A percentile compares a stretch with the other conserved stretches of the same genome.
phyloP scores from a whole-genome alignment of 2,329 filamentous ascomycete species.

The Fusarium sp. region DNA sequence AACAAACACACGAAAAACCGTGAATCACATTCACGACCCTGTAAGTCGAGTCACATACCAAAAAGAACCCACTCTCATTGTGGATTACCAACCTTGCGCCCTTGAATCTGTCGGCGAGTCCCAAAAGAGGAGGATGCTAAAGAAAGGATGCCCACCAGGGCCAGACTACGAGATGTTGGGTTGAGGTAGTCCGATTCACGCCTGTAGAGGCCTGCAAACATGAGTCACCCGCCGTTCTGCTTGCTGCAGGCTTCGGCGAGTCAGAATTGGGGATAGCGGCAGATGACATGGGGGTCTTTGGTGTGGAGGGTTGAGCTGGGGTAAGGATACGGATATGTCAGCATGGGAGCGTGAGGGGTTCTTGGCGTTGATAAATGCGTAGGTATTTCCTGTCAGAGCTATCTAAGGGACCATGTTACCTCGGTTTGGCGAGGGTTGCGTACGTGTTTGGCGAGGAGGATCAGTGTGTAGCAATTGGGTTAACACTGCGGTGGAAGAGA shows the following conservation, averaged over 20 bases:
- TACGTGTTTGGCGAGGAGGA: background rate
- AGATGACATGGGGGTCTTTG: background rate
- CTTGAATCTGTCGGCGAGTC: background rate
- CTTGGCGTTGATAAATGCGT: background rate
- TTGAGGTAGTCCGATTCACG: background rate
- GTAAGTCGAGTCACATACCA: conserved; percentile 9
- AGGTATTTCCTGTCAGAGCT: background rate
- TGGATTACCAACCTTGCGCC: conserved; percentile 2
- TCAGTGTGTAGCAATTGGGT: background rate
- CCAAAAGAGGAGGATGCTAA: background rate
- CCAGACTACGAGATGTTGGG: background rate
- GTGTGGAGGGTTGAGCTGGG: background rate
- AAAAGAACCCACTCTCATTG: background rate
- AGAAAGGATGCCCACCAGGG: background rate
- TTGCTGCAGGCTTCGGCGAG: conserved; percentile 25
- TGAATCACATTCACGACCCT: background rate
- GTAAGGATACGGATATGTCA: background rate
- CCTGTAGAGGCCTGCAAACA: conserved; percentile 2
- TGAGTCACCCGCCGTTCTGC: conserved; percentile 33
- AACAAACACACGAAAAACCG: conserved; percentile 6
- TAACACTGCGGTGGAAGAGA: background rate
- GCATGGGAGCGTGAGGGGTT: background rate
- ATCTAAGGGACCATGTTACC: background rate
- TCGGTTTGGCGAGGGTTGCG: background rate
- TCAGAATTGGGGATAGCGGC: conserved; percentile 34